Percentiles rank a stretch among this genome's conserved stretches.
phyloP scores from a whole-genome alignment of 192 early-diverging fungal genomes.

The Hyaloraphidium curvatum region DNA sequence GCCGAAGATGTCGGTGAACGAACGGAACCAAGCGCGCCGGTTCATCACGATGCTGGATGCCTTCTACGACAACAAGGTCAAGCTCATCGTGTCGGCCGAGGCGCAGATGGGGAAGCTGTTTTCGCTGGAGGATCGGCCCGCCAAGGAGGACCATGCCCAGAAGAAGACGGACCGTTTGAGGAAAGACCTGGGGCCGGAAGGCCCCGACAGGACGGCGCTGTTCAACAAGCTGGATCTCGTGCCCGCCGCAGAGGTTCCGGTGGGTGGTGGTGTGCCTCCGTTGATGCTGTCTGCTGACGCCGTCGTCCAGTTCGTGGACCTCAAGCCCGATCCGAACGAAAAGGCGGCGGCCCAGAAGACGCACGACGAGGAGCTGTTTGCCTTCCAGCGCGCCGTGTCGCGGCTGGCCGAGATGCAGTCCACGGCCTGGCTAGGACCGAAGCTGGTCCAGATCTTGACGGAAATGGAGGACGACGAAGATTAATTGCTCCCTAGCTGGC shows the following conservation, averaged over 20 bases:
- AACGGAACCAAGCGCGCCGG: constrained; percentile 72
- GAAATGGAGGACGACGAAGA: too few relatives aligned
- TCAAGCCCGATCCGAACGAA: too few relatives aligned
- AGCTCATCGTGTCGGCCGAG: constrained; percentile 35
- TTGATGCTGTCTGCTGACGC: too few relatives aligned
- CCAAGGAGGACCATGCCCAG: background rate
- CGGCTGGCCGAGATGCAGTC: constrained; percentile 86
- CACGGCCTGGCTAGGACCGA: constrained; percentile 35
- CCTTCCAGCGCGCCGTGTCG: constrained; percentile 81
- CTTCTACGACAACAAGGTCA: constrained; percentile 62
- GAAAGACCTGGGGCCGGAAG: background rate
- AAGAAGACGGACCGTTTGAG: too few relatives aligned
- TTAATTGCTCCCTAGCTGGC: too few relatives aligned
- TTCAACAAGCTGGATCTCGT: background rate
- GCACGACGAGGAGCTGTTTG: constrained; percentile 88
- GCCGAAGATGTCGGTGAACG: constrained; percentile 28
- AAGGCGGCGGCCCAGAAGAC: constrained; percentile 7
- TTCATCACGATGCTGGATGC: constrained; percentile 90
- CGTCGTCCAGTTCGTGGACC: too few relatives aligned
- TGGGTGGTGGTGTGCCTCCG: too few relatives aligned
- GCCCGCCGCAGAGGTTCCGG: background rate
- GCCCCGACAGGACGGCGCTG: background rate
- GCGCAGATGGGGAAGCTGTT: constrained; percentile 47
- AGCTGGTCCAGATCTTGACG: background rate
- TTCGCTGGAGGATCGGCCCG: constrained; percentile 32